Conservation (phyloP, 495 filamentous ascomycete genomes). For the Terfezia boudieri region DNA sequence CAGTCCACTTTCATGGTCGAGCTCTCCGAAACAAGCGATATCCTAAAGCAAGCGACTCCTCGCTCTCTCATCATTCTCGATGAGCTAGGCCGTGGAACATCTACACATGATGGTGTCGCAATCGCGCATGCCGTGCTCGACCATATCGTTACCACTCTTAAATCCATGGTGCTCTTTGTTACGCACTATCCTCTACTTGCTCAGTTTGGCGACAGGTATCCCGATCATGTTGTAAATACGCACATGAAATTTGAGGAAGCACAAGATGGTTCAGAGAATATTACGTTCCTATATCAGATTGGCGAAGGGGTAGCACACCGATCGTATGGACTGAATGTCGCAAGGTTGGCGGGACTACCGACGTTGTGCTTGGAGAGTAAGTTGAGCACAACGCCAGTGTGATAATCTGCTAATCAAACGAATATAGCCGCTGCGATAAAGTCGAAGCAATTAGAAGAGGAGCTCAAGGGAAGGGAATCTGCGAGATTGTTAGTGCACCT, state of each 20-base stretch:
- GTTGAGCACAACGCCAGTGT: no score
- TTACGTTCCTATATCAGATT: constrained; percentile 68
- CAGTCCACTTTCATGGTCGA: constrained; percentile 83
- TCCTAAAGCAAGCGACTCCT: constrained; percentile 66
- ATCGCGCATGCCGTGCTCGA: constrained; percentile 85
- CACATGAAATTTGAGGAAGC: constrained; percentile 28
- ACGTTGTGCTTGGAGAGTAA: constrained; percentile 30
- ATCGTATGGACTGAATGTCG: constrained; percentile 86
- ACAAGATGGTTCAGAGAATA: constrained; percentile 24
- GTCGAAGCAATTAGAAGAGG: constrained; percentile 57
- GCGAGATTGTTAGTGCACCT: constrained; percentile 8
- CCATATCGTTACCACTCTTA: constrained; percentile 49
- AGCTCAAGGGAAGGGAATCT: constrained; percentile 36
- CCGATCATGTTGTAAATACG: constrained; percentile 19
- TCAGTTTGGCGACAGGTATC: constrained; percentile 41
- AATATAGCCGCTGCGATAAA: constrained; percentile 50
- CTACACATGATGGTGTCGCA: constrained; percentile 85
- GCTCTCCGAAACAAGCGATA: constrained; percentile 71
- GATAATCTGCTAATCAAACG: no score
- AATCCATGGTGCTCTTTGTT: constrained; percentile 73
- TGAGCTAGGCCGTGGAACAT: constrained; percentile 80
- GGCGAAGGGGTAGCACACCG: constrained; percentile 77
- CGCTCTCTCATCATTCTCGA: constrained; percentile 77
- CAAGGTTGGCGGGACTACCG: constrained; percentile 64
- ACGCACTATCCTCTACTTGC: constrained; percentile 88